Base-by-base conservation (phyloP, 495 filamentous ascomycete genomes). In the Penicillium macrosclerotiorum region DNA sequence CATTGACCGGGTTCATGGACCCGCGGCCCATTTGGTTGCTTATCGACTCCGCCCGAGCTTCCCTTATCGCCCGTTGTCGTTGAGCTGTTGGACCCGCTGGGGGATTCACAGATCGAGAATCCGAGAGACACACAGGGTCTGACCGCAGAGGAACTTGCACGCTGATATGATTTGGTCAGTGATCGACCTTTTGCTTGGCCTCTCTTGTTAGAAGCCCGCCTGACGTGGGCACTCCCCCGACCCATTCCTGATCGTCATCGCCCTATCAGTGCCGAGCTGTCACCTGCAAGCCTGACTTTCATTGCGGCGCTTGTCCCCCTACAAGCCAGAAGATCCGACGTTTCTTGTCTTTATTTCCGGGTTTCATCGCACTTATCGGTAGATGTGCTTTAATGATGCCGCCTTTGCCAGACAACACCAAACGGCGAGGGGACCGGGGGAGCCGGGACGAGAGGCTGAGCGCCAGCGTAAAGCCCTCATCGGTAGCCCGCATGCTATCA, bases 401-500 rank as follows among this genome's bases (percentile, higher is more conserved):
- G 53, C 62, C 67, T 13, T 46, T 62, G 34, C 37, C 55, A 45
- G 69, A 67, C 17, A 64, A 65, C 37, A 42, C 62, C 35, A 62
- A 60, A 30, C 8, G 38, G 24, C 38, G 24, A 17, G 12, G 24
- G 49, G 53, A 60, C 42, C 64, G 65, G 27, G 50, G 42, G n/a
- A n/a, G n/a, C n/a, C n/a, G n/a, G 24, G 61, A 68, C 32, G 59
- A 49, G 35, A 53, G 57, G 42, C 51, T 68, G 31, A 69, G 64
- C 39, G 44, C 62, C 23, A 69, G 61, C 56, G 60, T 62, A 51
- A 67, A 55, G 29, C 59, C 57, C n/a, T 55, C 54, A 42, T 57
- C 63, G 7, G 47, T 48, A 13, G 61, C 71, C 42, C 79, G 83
- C 37, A 69, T 75, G 20, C 72, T 78, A 24, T 81, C 85, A 2